Evolutionary conservation across 2,329 filamentous ascomycete species (phyloP), one percentile per base, ranked within the genome.

Genomic region (Trichoderma sp.): DNA sequence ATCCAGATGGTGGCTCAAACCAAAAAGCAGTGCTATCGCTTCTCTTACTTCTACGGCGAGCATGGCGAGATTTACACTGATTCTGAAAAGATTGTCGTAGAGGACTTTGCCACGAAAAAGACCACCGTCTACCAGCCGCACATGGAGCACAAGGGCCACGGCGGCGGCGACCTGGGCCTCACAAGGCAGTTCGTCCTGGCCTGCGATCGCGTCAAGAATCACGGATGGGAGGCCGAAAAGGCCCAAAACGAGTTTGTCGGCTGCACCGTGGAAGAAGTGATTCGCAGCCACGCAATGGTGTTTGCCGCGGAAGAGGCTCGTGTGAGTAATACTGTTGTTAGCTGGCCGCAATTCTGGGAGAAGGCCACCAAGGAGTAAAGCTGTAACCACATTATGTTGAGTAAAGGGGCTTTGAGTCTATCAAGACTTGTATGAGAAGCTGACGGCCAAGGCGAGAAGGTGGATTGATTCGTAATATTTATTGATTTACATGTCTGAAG

Each of bases 1-100:
- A 94, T 98, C 82, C 96, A 98, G 84, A 98, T 98, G 96, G 93
- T 96, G 3, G 95, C 96, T 2, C 94, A 95, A 77, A 97, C 95
- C 0, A 92, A 94, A 81, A 93, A 93, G 81, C 93, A 97, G 79
- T 98, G 96, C 83, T 90, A 97, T 78, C 91, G 97, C 4, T 93
- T 95, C 76, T 95, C 94, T 0, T 88, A 94, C 76, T 91, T 98
- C 64, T 98, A 98, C 84, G 97, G 97, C 66, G 94, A 93, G 0
- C 87, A 91, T 68, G 97, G 96, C 60, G 96, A 98, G 84, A 91
- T 98, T 33, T 91, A 91, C 79, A 97, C 97, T 78, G 95, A 98
- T 85, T 95, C 93, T 71, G 87, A 87, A 24, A 91, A 87, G 0
- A 98, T 98, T 83, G 90, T 88, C 1, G 88, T 97, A 1, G 91